A percentile compares a stretch with the other conserved stretches of the same genome.
phyloP scores from a whole-genome alignment of 2,329 filamentous ascomycete species.

The Penicillium corylophilum region DNA sequence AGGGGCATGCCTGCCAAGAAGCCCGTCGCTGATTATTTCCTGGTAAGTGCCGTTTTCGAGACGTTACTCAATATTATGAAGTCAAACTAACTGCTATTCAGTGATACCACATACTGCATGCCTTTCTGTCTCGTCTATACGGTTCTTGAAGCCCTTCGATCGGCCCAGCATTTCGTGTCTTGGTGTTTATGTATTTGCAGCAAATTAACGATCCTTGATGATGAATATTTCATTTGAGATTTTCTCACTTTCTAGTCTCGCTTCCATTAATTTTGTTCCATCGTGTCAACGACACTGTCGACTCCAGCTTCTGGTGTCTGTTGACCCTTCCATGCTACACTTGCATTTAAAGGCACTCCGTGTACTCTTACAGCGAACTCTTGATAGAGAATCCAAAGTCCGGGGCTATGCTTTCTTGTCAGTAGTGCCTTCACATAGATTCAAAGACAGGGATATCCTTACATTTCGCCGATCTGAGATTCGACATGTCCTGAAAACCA shows the following conservation, averaged over 20 bases:
- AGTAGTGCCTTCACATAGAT: not conserved
- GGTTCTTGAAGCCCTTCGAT: constrained; percentile 12
- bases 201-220: constrained; percentile 26
- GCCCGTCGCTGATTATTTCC: constrained; percentile 94
- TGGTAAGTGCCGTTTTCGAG: constrained; percentile 46
- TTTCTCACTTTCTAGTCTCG: not conserved
- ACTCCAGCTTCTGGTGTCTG: not conserved
- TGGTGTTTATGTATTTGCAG: constrained; percentile 20
- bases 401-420: not conserved
- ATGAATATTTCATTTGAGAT: constrained; percentile 10
- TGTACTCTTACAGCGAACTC: not conserved
- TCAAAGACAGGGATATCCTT: not conserved
- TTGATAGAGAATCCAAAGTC: not conserved
- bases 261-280: not conserved
- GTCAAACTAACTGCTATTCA: constrained; percentile 9
- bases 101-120: constrained; percentile 24
- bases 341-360: not conserved
- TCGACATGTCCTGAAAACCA: not conserved
- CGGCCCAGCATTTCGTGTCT: constrained; percentile 19
- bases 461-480: not conserved
- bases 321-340: not conserved
- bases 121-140: constrained; percentile 13
- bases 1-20: constrained; percentile 99
- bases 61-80: not conserved
- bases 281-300: not conserved